Evolutionary conservation across 768 basidiomycete genomes (phyloP).

Genomic region (Pleurotus citrinopileatus): DNA sequence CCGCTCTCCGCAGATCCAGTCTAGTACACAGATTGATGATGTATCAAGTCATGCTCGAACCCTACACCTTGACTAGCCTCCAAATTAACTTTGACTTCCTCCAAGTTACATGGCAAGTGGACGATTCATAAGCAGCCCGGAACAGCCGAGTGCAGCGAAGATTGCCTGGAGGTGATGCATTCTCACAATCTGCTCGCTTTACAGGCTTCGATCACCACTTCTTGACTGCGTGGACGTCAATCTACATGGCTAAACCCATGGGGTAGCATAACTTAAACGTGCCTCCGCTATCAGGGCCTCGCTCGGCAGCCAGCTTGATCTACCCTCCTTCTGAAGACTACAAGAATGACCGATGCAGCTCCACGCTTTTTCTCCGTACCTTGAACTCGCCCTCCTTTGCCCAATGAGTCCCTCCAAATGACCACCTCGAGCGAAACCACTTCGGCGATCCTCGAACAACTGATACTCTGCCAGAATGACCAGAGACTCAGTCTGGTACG

Average conservation of each 20-base stretch:
- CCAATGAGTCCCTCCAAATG: neutral
- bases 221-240: neutral
- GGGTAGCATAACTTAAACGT: too few relatives aligned
- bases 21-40: too few relatives aligned
- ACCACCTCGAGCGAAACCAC: neutral
- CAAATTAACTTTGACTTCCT: too few relatives aligned
- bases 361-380: neutral
- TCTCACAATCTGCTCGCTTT: neutral
- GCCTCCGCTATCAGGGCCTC: neutral
- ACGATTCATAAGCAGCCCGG: neutral
- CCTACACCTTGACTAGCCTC: too few relatives aligned
- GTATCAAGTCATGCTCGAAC: too few relatives aligned
- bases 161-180: neutral
- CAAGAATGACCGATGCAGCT: neutral
- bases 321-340: neutral
- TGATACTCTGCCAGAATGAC: constrained; percentile 2
- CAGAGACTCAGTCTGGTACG: neutral
- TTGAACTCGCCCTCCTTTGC: neutral
- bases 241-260: too few relatives aligned
- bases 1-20: too few relatives aligned
- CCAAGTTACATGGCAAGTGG: neutral
- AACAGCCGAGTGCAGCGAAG: neutral
- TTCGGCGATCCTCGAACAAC: neutral
- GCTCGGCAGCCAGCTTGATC: neutral
- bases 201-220: neutral